Evolutionary conservation across 2,329 filamentous ascomycete genomes (phyloP), one percentile per base, ranked within the genome.

Genomic region (Myriosclerotinia duriaeana): DNA sequence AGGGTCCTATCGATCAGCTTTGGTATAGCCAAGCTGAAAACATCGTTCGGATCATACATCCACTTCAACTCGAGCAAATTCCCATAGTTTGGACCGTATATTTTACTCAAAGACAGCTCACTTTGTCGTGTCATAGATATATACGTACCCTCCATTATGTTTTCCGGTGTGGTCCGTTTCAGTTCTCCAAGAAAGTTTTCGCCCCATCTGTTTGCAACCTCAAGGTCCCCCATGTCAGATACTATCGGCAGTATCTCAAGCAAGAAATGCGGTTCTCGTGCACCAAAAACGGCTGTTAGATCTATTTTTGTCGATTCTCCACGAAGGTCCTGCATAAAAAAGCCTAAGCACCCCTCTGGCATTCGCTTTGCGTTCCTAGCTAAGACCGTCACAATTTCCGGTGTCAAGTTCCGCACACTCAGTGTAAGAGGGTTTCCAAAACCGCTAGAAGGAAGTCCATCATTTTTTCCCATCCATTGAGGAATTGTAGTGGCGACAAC

Each of bases 21-120:
- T 34, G 70, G 73, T 87, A 70, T 54, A 22, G 69, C 68, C 26
- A 72, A 44, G 46, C 72, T 77, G 66, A 80, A 80, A 1, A 77
- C 72, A 67, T 79, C 78, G 5, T 74, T 66, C 0, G 77, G 75
- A 53, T 80, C 78, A 56, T 77, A 77, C 53, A 75, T 71, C 64
- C 71, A 71, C 69, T 80, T 78, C 53, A 78, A 64, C 67, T 53
- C 67, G 17, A 69, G 30, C 2, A 72, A 52, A 12, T 65, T 64
- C 34, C 64, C 40, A 50, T 74, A 72, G 20, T 77, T 72, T 5
- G 69, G 46, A 1, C 77, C 77, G 60, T 75, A 79, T 5, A 77
- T 75, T 17, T 70, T 71, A 40, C 68, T 69, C 44, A 76, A 69
- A 30, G 76, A 67, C 9, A 74, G 66, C 8, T 55, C 46, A 5